Evolutionary conservation across 2,329 filamentous ascomycete species (phyloP), one percentile per base, ranked within the genome.

Genomic region (Talaromyces pinophilus): DNA sequence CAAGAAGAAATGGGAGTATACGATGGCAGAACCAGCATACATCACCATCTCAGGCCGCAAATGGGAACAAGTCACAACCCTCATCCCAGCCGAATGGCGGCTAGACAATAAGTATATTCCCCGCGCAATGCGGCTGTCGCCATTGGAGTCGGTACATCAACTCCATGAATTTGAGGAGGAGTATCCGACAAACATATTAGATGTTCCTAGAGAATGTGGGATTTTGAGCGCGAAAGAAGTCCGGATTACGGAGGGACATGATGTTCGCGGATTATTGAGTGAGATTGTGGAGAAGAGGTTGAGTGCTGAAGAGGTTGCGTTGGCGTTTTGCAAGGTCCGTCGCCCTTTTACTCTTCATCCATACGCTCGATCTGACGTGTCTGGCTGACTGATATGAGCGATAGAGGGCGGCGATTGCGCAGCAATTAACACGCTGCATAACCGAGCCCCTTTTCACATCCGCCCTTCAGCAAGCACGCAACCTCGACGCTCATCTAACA

Each of bases 191-290:
- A 75, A 80, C 62, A 79, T 85, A 25, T 78, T 84, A 62, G 76
- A 82, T 33, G 75, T 87, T 10, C 85, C 86, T 2, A 77, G 80
- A n/a, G 77, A 77, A 60, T 85, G 84, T 70, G 84, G 85, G 0
- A 72, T 88, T 5, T 76, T 88, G 28, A 82, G 73, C 1, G n/a
- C 74, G 0, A 72, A 79, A 5, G 86, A 89, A 68, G 72, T 88
- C 22, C 73, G 77, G 0, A 86, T 88, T 59, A 88, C 86, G 0
- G 85, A 87, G 69, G 71, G 79, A 0, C 84, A 83, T 68, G 82
- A 86, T 72, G 74, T 81, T 0, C 71, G 74, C 2, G 75, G 73
- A 1, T 71, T 83, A 5, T 68, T 82, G 5, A 62, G 64, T 1
- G 74, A 76, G 13, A 77, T 83, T 13, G 67, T 72, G 1, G 64